Evolutionary conservation across 2,329 filamentous ascomycete genomes (phyloP).

Genomic region (Talaromyces piceae): DNA sequence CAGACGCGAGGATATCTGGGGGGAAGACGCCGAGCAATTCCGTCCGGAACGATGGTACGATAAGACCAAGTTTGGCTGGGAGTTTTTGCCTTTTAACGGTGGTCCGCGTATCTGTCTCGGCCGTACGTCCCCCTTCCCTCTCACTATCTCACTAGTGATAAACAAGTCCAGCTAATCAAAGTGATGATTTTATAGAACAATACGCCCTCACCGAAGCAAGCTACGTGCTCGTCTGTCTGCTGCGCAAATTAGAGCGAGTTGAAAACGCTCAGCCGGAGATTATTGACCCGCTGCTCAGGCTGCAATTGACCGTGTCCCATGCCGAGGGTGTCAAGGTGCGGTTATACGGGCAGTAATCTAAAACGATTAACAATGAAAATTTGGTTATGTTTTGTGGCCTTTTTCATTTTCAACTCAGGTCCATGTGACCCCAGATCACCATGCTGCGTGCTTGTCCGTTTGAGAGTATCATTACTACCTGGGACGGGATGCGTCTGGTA

Average conservation of each 20-base stretch:
- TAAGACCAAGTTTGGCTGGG: slow-evolving; percentile 42
- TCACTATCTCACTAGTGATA: background rate
- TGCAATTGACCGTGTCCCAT: slow-evolving; percentile 6
- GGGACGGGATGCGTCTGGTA: no score
- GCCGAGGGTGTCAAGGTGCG: slow-evolving; percentile 2
- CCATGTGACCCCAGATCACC: no score
- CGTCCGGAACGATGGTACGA: slow-evolving; percentile 42
- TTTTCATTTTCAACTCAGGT: background rate
- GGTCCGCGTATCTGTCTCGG: slow-evolving; percentile 20
- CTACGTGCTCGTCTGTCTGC: slow-evolving; percentile 16
- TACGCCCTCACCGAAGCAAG: slow-evolving; percentile 17
- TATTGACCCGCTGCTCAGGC: background rate
- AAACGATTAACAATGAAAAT: no score
- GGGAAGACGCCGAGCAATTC: slow-evolving; percentile 39
- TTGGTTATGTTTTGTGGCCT: no score
- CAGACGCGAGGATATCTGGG: slow-evolving; percentile 49
- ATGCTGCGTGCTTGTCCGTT: no score
- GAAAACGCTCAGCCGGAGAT: slow-evolving; percentile 9
- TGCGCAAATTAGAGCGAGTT: slow-evolving; percentile 45
- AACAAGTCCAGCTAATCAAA: slow-evolving; percentile 1
- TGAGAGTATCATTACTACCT: no score
- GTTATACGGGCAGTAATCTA: background rate
- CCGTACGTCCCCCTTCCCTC: background rate
- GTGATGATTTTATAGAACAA: slow-evolving; percentile 11
- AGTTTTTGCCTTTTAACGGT: slow-evolving; percentile 23